Evolutionary conservation across 495 filamentous ascomycete species (phyloP), one percentile per base, ranked within the genome.

Genomic region (Daldinia vernicosa): DNA sequence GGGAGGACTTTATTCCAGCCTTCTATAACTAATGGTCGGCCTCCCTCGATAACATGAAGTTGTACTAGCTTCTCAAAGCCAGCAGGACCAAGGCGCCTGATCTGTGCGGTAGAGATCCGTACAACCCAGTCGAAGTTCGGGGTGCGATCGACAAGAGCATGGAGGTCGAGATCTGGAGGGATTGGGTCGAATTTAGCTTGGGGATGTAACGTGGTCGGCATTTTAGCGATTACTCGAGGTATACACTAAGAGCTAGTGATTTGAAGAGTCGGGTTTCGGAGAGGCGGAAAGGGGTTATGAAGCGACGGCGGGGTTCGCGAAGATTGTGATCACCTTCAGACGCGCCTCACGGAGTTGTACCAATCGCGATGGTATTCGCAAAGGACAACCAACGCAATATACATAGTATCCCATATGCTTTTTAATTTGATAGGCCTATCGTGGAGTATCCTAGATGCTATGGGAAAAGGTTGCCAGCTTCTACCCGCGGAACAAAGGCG

Each of bases 1-100:
- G 87, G 86, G 26, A 90, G 85, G 67, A 91, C 89, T 47, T 91
- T 80, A 17, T 87, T 83, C 83, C 93, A 98, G 26, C 93, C 93
- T 77, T 95, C 92, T 47, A 98, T 88, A 43, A 98, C 92, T 19
- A 98, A 82, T 12, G 95, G 95, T 61, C 90, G 91, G 6, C 95
- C 95, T 19, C 89, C 88, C n/a, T 89, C 81, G 53, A 97, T 89
- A 9, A 97, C 93, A 73, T 94, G 89, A 2, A 90, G 81, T 24
- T 89, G 81, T 0, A 97, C 88, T 5, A 97, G 83, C 72, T 90
- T 90, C 78, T 97, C 92, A 62, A 98, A 94, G 3, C 86, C 85
- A 17, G 91, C 88, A 2, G 91, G 81, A 3, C 91, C 89, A 60
- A 92, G 85, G 54, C 88, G 83, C 57, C 91, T 84, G 52, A 97